Base-by-base conservation (phyloP, 2,329 filamentous ascomycete species). In the Ophioceras dolichostomum region DNA sequence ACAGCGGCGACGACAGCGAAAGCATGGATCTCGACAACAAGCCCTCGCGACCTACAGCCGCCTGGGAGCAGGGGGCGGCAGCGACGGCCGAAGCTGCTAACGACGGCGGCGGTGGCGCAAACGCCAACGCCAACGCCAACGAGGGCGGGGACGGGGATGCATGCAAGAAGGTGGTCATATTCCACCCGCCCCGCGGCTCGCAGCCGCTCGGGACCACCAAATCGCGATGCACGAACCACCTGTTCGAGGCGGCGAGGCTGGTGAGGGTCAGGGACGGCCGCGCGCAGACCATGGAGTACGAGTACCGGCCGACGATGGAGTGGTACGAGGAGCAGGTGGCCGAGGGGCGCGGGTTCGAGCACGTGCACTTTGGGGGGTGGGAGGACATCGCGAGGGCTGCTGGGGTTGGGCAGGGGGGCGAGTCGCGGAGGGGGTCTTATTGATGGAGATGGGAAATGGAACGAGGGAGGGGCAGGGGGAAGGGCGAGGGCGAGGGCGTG, bases 261-360 rank as follows among this genome's bases (percentile, higher is more conserved):
- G 41, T 42, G 32, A 49, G 35, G 39, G 44, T 26, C 42, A 48
- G 12, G 38, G 40, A 52, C 14, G 35, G 41, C 5, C 30, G 39
- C 3, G 47, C 47, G 14, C 40, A 33, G 5, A 38, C 32, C 2
- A 59, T 67, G 48, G 9, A 34, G 19, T 72, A 62, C 45, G 47
- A 47, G 13, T 74, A 67, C 44, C 49, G 48, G 30, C 60, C 67
- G 8, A 76, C 72, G 2, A 41, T 56, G 41, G 52, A 64, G 4
- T 76, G 73, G 73, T 76, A 76, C 43, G 45, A 46, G 4, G 54
- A 63, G 27, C 65, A 70, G 43, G 45, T 56, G 18, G 48, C 49
- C 1, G 66, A 69, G 46, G 67, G 66, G 2, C 59, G 69, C 16
- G 63, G 60, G 1, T 70, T 59, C 38, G 62, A 64, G 36, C 69